A percentile compares a stretch with the other conserved stretches of the same genome.
Conservation (phyloP, 257 asterid species). For the Echites panduratus region DNA sequence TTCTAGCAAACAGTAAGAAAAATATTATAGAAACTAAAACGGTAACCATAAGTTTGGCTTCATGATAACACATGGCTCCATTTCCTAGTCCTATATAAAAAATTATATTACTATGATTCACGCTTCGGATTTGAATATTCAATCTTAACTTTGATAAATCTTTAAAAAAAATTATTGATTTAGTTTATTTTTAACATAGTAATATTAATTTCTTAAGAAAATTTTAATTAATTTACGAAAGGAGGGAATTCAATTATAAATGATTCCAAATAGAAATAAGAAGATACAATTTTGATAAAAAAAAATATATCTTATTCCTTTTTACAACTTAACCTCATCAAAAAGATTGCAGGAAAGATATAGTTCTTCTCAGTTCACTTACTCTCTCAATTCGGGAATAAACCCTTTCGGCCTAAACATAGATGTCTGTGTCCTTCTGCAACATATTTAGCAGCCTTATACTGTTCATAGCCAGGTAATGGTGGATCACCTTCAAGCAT, state of each 20-base stretch:
- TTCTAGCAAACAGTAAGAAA: not conserved
- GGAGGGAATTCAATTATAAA: too few species aligned
- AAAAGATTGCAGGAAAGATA: not conserved
- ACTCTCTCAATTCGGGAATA: slow-evolving; percentile 75
- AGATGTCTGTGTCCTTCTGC: slow-evolving; percentile 96
- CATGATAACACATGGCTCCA: not conserved
- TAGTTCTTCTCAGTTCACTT: slow-evolving; percentile 28
- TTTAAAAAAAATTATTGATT: too few species aligned
- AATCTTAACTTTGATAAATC: too few species aligned
- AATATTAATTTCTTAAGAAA: too few species aligned
- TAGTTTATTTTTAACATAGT: too few species aligned
- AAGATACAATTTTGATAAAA: too few species aligned
- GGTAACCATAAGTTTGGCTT: not conserved
- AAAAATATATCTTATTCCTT: not conserved
- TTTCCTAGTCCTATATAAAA: not conserved
- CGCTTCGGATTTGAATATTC: too few species aligned
- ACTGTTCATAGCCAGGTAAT: slow-evolving; percentile 68
- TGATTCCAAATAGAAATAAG: too few species aligned
- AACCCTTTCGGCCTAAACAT: slow-evolving; percentile 57
- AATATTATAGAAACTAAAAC: not conserved
- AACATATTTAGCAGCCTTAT: slow-evolving; percentile 82
- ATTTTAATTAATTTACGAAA: too few species aligned
- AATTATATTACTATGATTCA: not conserved
- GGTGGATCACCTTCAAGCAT: slow-evolving; percentile 99
- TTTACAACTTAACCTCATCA: not conserved